Conservation (phyloP, 2,329 filamentous ascomycete genomes). For the Drechslerella coelobrocha region DNA sequence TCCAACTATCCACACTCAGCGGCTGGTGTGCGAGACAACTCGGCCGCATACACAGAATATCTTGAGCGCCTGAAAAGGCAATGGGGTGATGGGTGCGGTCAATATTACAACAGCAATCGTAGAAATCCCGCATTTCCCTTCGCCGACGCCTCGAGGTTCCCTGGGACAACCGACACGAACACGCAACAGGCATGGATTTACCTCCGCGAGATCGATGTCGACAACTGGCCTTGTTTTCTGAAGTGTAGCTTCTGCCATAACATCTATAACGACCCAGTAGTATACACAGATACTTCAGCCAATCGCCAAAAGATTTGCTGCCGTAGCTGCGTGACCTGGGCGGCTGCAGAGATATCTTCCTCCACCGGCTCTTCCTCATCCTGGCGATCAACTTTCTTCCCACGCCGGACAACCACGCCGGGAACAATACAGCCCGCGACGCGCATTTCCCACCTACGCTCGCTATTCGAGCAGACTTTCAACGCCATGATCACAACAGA, state of each 20-base stretch:
- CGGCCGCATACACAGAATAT: too few relatives aligned
- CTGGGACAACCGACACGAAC: too few relatives aligned
- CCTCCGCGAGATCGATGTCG: constrained; percentile 34
- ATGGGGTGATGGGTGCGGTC: too few relatives aligned
- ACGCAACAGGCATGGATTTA: constrained; percentile 4
- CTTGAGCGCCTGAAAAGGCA: too few relatives aligned
- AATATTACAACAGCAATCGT: too few relatives aligned
- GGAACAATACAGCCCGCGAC: constrained; percentile 11
- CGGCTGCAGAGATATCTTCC: background rate
- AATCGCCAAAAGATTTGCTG: constrained; percentile 13
- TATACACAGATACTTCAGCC: constrained; percentile 6
- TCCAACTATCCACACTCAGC: constrained; percentile 3
- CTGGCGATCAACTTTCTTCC: constrained; percentile 12
- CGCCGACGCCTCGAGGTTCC: too few relatives aligned
- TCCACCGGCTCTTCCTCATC: background rate
- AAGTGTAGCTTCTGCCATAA: constrained; percentile 26
- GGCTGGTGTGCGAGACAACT: too few relatives aligned
- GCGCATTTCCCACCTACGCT: constrained; percentile 7
- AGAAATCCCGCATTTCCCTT: too few relatives aligned
- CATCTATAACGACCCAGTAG: constrained; percentile 30
- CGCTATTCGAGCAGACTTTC: constrained; percentile 23
- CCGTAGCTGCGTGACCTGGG: constrained; percentile 11
- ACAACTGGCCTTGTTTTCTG: constrained; percentile 31
- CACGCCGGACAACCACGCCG: background rate
- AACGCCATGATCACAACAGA: constrained; percentile 3